These are phyloP conservation scores for Lizanozyma gosingica DNA, from an alignment of 1,139 yeast genomes.

Conservation along the genomic window DNA sequence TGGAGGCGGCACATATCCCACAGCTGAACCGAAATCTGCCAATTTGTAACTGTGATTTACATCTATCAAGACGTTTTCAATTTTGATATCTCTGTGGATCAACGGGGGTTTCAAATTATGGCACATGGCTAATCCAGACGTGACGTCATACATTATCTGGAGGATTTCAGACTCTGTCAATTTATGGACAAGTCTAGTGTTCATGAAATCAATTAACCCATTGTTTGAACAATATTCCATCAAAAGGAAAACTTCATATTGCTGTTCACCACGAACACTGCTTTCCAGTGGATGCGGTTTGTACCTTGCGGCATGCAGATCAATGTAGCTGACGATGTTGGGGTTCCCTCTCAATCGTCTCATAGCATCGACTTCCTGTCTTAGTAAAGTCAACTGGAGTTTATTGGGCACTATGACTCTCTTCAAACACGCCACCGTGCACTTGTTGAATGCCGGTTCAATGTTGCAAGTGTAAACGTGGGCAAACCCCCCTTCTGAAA, in stretches of 20 bases:
- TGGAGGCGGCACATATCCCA: conserved; percentile 60
- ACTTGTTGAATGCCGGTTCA: conserved; percentile 36
- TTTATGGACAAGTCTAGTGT: conserved; percentile 74
- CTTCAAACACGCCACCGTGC: conserved; percentile 57
- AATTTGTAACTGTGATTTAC: conserved; percentile 65
- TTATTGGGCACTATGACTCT: conserved; percentile 71
- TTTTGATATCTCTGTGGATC: conserved; percentile 89
- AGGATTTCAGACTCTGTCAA: conserved; percentile 76
- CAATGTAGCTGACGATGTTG: conserved; percentile 81
- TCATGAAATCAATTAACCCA: conserved; percentile 91
- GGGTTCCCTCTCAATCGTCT: conserved; percentile 67
- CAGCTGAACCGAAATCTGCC: conserved; percentile 93
- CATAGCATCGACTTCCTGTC: conserved; percentile 83
- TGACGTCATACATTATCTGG: conserved; percentile 73
- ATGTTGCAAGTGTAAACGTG: conserved; percentile 61
- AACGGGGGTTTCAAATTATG: conserved; percentile 76
- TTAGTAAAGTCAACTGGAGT: conserved; percentile 52
- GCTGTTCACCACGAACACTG: conserved; percentile 20
- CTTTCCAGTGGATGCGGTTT: conserved; percentile 16
- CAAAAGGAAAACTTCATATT: conserved; percentile 78
- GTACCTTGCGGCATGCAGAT: conserved; percentile 84
- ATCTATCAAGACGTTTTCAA: conserved; percentile 86
- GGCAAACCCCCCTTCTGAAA: conserved; percentile 75
- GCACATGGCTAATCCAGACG: conserved; percentile 80
- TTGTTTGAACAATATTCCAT: conserved; percentile 90